A percentile compares a stretch with the other conserved stretches of the same genome.
Conservation (phyloP, 495 filamentous ascomycete genomes). For the Lophiotrema nucula region DNA sequence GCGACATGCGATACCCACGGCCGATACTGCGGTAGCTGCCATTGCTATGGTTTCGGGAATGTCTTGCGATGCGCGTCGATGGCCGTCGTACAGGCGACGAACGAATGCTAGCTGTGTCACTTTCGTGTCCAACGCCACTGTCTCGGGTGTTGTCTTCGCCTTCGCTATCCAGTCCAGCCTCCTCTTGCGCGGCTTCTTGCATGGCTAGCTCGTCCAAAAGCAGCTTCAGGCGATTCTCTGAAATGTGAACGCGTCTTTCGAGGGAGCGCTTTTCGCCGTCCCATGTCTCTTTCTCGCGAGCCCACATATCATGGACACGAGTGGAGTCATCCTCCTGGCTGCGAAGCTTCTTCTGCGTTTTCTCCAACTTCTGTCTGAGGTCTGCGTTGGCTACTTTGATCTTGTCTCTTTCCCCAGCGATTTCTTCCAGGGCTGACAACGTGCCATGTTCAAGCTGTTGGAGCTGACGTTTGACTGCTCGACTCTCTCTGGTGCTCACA, state of each 20-base stretch:
- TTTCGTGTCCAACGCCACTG: constrained; percentile 51
- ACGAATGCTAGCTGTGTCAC: constrained; percentile 72
- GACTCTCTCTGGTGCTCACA: constrained; percentile 66
- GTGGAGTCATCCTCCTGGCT: constrained; percentile 80
- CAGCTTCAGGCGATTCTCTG: constrained; percentile 78
- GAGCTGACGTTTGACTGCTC: constrained; percentile 80
- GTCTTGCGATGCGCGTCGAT: constrained; percentile 56
- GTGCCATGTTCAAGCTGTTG: constrained; percentile 83
- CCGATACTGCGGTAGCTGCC: constrained; percentile 55
- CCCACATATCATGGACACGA: constrained; percentile 72
- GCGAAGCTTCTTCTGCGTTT: constrained; percentile 71
- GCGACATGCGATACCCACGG: constrained; percentile 61
- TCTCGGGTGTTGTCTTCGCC: constrained; percentile 53
- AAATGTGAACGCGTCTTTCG: constrained; percentile 81
- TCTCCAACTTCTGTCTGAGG: constrained; percentile 74
- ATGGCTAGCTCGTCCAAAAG: constrained; percentile 82
- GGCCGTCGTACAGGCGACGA: constrained; percentile 54
- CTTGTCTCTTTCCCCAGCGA: constrained; percentile 83
- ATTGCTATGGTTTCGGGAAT: constrained; percentile 59
- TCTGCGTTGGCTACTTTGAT: constrained; percentile 73
- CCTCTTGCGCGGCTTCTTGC: constrained; percentile 60
- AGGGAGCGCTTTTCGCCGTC: constrained; percentile 74
- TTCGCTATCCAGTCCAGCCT: constrained; percentile 47
- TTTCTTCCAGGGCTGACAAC: constrained; percentile 74
- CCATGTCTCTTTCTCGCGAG: constrained; percentile 78